Percentiles rank a stretch among this genome's conserved stretches.
Evolutionary conservation across 768 basidiomycete species (phyloP).

Genomic region (Lyophyllum atratum): DNA sequence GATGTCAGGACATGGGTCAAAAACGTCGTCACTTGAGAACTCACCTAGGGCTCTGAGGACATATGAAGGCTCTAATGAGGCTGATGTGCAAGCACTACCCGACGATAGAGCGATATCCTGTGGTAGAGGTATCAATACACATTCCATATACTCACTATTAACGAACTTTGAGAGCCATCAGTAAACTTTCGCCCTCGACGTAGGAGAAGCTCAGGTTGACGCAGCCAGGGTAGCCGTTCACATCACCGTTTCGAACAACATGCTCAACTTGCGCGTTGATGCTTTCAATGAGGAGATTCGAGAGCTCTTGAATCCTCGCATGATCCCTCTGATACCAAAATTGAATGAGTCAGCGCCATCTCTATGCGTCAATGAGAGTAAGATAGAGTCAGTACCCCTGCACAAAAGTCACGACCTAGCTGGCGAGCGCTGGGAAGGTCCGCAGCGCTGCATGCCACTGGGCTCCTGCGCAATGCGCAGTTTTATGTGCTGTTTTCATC

Average conservation of each 20-base stretch:
- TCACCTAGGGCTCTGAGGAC: slow-evolving; percentile 92
- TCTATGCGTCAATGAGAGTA: slow-evolving; percentile 1
- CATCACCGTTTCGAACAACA: slow-evolving; percentile 93
- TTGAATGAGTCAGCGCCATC: slow-evolving; percentile 20
- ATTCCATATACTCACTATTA: background rate
- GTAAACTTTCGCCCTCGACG: slow-evolving; percentile 93
- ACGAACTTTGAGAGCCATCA: slow-evolving; percentile 95
- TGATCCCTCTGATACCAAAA: slow-evolving; percentile 69
- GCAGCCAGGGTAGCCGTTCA: slow-evolving; percentile 91
- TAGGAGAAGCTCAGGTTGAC: slow-evolving; percentile 95
- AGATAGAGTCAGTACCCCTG: slow-evolving; percentile 86
- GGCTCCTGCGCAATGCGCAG: slow-evolving; percentile 36
- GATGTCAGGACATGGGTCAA: background rate
- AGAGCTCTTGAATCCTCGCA: slow-evolving; percentile 67
- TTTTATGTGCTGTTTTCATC: slow-evolving; percentile 51
- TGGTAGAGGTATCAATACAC: slow-evolving; percentile 3
- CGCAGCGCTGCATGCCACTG: slow-evolving; percentile 38
- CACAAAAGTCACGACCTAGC: slow-evolving; percentile 72
- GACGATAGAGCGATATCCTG: slow-evolving; percentile 97
- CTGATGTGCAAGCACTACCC: slow-evolving; percentile 97
- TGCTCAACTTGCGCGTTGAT: slow-evolving; percentile 86
- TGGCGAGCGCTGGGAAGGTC: slow-evolving; percentile 28
- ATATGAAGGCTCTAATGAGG: slow-evolving; percentile 97
- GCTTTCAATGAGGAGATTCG: slow-evolving; percentile 77
- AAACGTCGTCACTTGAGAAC: slow-evolving; percentile 10